These are phyloP conservation scores for Lindgomyces ingoldianus DNA, from an alignment of 495 filamentous ascomycete genomes.

Conservation along the genomic window DNA sequence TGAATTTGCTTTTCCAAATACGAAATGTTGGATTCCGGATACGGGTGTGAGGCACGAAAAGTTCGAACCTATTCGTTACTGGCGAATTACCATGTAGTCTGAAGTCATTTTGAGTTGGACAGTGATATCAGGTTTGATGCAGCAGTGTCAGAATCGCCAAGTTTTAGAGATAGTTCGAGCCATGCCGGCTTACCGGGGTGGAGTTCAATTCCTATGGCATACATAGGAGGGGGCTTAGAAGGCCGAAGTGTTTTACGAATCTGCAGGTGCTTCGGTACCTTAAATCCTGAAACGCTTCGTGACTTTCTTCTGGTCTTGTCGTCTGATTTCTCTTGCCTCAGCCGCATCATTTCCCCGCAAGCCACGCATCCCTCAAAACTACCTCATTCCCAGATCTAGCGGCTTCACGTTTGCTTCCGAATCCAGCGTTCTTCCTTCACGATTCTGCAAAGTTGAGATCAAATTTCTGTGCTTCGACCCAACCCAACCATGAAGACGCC, in stretches of 20 bases:
- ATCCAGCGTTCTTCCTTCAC: not conserved
- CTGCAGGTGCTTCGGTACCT: not conserved
- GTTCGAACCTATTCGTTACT: not conserved
- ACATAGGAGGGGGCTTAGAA: not conserved
- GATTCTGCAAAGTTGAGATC: too few species aligned
- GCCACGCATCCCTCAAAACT: not conserved
- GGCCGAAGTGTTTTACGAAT: not conserved
- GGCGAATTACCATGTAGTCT: not conserved
- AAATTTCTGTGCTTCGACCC: not conserved
- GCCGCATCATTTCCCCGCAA: not conserved
- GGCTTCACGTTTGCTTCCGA: not conserved
- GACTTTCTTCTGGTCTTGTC: not conserved
- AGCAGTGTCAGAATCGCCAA: not conserved
- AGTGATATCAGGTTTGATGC: not conserved
- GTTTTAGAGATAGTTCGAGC: not conserved
- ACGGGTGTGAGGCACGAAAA: not conserved
- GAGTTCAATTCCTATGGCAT: not conserved
- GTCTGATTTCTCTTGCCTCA: not conserved
- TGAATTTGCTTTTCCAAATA: too few species aligned
- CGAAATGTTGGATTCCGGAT: not conserved
- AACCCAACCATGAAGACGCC: not conserved
- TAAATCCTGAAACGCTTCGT: not conserved
- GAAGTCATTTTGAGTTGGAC: not conserved
- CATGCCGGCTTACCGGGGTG: not conserved
- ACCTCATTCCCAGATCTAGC: not conserved